These are phyloP conservation scores for Aspergillus carlsbadensis DNA, from an alignment of 495 filamentous ascomycete species.

Conservation along the genomic window DNA sequence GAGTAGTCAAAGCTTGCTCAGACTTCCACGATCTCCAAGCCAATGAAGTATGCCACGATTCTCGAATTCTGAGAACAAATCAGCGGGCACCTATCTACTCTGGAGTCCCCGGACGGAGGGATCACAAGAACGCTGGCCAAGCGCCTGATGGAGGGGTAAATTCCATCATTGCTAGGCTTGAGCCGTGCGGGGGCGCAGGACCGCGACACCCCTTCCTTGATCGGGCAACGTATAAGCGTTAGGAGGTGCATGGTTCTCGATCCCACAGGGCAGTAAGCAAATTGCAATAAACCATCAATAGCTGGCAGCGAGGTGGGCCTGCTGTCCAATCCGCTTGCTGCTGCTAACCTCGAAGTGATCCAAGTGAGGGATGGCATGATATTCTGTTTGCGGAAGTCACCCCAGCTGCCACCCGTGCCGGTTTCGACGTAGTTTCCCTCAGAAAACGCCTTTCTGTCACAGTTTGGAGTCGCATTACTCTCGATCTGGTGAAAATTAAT, in stretches of 20 bases:
- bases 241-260: not conserved
- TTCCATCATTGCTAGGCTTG: constrained; percentile 1
- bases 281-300: not conserved
- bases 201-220: not conserved
- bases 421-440: not conserved
- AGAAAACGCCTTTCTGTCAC: not conserved
- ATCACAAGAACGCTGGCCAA: constrained; percentile 14
- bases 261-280: not conserved
- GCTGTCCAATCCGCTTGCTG: not conserved
- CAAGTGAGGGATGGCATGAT: not conserved
- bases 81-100: not conserved
- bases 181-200: constrained; percentile 10
- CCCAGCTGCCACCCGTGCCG: not conserved
- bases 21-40: not conserved
- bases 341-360: not conserved
- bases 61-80: not conserved
- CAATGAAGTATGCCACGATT: not conserved
- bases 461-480: too few species aligned
- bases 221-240: not conserved
- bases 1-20: too few species aligned
- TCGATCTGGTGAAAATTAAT: too few species aligned
- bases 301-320: not conserved
- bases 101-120: constrained; percentile 3
- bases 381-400: not conserved
- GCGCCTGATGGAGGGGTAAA: constrained; percentile 5